phyloP scores from a whole-genome alignment of 371 early-diverging fungal genomes.

The Lichtheimia ornata region DNA sequence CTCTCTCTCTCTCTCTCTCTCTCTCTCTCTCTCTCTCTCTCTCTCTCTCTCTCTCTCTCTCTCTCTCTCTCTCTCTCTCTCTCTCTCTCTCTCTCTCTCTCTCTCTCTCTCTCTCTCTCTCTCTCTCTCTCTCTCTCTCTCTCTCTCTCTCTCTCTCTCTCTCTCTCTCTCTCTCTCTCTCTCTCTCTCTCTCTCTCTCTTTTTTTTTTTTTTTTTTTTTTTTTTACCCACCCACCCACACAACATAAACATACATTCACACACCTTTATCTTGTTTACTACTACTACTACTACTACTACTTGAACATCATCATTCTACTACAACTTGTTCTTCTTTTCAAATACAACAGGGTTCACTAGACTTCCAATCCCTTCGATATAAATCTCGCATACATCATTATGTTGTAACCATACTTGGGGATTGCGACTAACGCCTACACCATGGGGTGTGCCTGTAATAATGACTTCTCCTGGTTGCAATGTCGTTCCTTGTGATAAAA shows the following conservation, averaged over 20 bases:
- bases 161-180: too few relatives aligned
- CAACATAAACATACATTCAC: not conserved
- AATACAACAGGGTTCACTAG: slow-evolving; percentile 48
- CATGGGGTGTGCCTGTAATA: slow-evolving; percentile 63
- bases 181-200: too few relatives aligned
- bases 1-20: too few relatives aligned
- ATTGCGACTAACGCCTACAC: slow-evolving; percentile 52
- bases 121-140: too few relatives aligned
- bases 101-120: too few relatives aligned
- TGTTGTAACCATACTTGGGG: slow-evolving; percentile 58
- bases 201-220: too few relatives aligned
- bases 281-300: not conserved
- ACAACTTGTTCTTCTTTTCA: slow-evolving; percentile 11
- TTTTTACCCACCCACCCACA: too few relatives aligned
- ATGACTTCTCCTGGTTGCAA: slow-evolving; percentile 62
- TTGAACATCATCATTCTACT: not conserved
- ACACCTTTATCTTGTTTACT: not conserved
- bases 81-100: too few relatives aligned
- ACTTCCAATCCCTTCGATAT: slow-evolving; percentile 58
- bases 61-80: too few relatives aligned
- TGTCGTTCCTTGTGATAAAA: slow-evolving; percentile 62
- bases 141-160: too few relatives aligned
- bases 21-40: too few relatives aligned
- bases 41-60: too few relatives aligned
- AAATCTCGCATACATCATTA: slow-evolving; percentile 51